These are phyloP conservation scores for Tricholoma terreum DNA, from an alignment of 768 basidiomycete genomes.

Conservation along the genomic window DNA sequence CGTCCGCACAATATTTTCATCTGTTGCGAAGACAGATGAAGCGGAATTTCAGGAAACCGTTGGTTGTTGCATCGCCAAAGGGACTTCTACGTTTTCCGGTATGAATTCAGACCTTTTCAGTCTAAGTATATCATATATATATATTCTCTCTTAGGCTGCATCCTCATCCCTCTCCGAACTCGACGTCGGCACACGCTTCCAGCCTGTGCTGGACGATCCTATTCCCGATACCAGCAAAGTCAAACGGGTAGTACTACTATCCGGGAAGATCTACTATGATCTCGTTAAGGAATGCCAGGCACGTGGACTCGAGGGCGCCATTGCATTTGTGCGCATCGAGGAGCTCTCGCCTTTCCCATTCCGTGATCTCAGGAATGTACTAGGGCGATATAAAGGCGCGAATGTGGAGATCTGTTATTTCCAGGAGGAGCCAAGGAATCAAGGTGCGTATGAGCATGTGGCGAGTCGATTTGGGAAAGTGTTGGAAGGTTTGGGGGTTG, in stretches of 20 bases:
- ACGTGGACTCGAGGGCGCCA: slow-evolving; percentile 41
- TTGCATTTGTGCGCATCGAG: slow-evolving; percentile 77
- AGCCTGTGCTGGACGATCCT: slow-evolving; percentile 62
- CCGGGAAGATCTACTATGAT: slow-evolving; percentile 89
- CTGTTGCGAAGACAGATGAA: slow-evolving; percentile 82
- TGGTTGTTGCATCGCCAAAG: slow-evolving; percentile 84
- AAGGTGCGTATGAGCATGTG: slow-evolving; percentile 77
- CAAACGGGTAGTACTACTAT: slow-evolving; percentile 67
- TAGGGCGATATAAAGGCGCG: slow-evolving; percentile 40
- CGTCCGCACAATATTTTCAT: slow-evolving; percentile 92
- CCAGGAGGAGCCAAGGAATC: slow-evolving; percentile 89
- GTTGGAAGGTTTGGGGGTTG: slow-evolving; percentile 34
- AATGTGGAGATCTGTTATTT: slow-evolving; percentile 57
- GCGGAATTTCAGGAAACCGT: slow-evolving; percentile 83
- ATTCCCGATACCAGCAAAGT: slow-evolving; percentile 34
- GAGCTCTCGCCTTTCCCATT: slow-evolving; percentile 91
- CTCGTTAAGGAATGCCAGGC: slow-evolving; percentile 66
- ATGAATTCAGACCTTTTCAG: slow-evolving; percentile 19
- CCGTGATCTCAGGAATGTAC: slow-evolving; percentile 38
- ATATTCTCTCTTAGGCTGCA: slow-evolving; percentile 51
- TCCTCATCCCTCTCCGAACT: slow-evolving; percentile 66
- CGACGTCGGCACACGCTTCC: slow-evolving; percentile 56
- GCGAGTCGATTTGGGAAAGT: slow-evolving; percentile 51
- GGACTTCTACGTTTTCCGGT: slow-evolving; percentile 76
- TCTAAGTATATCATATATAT: not conserved